Base-by-base conservation (phyloP, 495 filamentous ascomycete genomes). In the Stereocaulon alpinum region DNA sequence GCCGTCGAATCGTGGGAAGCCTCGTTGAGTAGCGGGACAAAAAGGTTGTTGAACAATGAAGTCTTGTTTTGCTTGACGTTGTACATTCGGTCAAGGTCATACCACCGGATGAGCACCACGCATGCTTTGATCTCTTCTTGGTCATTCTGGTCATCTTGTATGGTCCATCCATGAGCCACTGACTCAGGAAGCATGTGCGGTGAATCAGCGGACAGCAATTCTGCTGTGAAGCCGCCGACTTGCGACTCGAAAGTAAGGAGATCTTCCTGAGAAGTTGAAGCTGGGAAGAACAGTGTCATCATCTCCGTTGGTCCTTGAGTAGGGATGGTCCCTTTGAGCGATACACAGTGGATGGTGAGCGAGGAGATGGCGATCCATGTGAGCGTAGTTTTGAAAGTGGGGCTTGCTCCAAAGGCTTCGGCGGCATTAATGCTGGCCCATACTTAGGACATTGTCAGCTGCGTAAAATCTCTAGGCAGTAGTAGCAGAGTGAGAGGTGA, bases 81-180 rank as follows among this genome's bases (percentile, higher is more conserved):
- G 6, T 44, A 57, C 55, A 57, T 44, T 29, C 47, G 24, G 29
- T 57, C 55, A 14, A 57, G 15, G 43, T 41, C 37, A 18, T 40
- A 29, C 55, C 29, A 58, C 14, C 43, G 10, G 20, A 22, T 14
- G n/a, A 40, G 18, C 3, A 47, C 12, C 45, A 40, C 29, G 18
- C 30, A 58, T n/a, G 5, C 29, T 7, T 24, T 37, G 2, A 37
- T 14, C 3, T 10, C 18, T 9, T 27, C 27, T 2, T 12, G 27
- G 2, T 47, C 43, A n/a, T n/a, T 9, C 2, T 17, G 15, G 20
- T 49, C 24, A 2, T 24, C 30, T 0, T 30, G 27, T 27, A 41
- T n/a, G 0, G 43, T 49, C 55, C 43, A 49, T 5, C 55, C 55
- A 30, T 56, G 40, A 14, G 27, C 43, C 32, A 4, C 27, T n/a